phyloP scores from a whole-genome alignment of 106 monocot species.

The Apostasia ramifera region DNA sequence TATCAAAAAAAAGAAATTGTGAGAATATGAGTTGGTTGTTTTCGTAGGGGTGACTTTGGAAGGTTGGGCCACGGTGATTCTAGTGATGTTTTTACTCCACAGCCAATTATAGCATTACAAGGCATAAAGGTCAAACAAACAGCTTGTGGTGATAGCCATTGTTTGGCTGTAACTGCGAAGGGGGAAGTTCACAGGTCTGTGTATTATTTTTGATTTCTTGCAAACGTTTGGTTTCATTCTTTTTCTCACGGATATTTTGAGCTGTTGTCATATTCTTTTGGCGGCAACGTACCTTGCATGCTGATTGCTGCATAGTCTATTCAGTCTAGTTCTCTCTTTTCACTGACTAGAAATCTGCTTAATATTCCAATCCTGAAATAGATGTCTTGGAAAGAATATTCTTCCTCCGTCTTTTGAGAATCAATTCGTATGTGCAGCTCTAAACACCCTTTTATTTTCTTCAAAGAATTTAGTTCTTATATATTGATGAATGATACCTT shows the following conservation, averaged over 20 bases:
- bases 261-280: neutral
- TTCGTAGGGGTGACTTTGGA: constrained; percentile 92
- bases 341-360: no score
- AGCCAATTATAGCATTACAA: constrained; percentile 85
- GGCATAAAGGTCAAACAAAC: constrained; percentile 83
- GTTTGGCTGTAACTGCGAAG: constrained; percentile 79
- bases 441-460: no score
- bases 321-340: no score
- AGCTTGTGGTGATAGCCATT: constrained; percentile 98
- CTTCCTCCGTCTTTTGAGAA: no score
- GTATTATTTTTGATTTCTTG: neutral
- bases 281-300: neutral
- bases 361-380: no score
- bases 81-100: constrained; percentile 89
- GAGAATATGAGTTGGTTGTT: neutral
- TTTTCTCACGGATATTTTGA: neutral
- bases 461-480: no score
- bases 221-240: neutral
- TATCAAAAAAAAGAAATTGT: no score
- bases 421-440: no score
- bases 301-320: no score
- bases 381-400: no score
- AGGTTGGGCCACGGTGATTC: constrained; percentile 96
- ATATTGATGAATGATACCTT: no score
- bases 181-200: constrained; percentile 22